Evolutionary conservation across 352 stramenopile species (phyloP).

Genomic region (Pythium insidiosum): DNA sequence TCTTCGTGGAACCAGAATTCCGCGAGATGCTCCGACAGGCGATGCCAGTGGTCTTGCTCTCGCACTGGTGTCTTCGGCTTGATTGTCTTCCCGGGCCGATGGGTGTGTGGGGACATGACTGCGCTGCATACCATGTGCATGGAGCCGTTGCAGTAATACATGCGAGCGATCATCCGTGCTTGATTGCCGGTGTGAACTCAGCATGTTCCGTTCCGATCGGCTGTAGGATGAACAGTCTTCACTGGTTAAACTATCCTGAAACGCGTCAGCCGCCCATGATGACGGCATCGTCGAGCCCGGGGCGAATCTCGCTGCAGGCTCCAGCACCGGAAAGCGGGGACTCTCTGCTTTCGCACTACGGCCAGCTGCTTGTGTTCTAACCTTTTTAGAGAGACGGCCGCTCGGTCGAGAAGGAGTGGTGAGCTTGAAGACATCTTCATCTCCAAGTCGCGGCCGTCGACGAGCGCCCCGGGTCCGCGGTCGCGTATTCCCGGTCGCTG

Average conservation of each 20-base stretch:
- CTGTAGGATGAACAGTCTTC: too few species aligned
- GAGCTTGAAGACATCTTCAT: slow-evolving; percentile 3
- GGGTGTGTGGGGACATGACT: slow-evolving; percentile 33
- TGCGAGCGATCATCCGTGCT: background rate
- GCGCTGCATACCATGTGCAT: slow-evolving; percentile 44
- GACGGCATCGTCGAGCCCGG: too few species aligned
- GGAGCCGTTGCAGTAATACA: slow-evolving; percentile 32
- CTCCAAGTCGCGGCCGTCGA: slow-evolving; percentile 1
- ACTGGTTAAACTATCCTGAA: too few species aligned
- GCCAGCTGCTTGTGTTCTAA: background rate
- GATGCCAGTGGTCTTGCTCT: slow-evolving; percentile 8
- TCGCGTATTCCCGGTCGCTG: too few species aligned
- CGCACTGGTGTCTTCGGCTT: background rate
- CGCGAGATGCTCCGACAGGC: slow-evolving; percentile 15
- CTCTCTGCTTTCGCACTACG: too few species aligned
- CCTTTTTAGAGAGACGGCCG: slow-evolving; percentile 6
- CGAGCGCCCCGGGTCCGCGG: slow-evolving; percentile 7
- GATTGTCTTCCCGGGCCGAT: slow-evolving; percentile 11
- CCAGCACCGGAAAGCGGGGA: too few species aligned
- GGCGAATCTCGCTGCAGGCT: too few species aligned
- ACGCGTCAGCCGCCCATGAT: too few species aligned
- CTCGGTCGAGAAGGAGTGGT: background rate
- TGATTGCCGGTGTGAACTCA: background rate
- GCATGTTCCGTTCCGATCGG: background rate
- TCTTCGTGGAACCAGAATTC: slow-evolving; percentile 33